phyloP scores from a whole-genome alignment of 1,284 basidiomycete genomes.

The Pholiota adiposa region DNA sequence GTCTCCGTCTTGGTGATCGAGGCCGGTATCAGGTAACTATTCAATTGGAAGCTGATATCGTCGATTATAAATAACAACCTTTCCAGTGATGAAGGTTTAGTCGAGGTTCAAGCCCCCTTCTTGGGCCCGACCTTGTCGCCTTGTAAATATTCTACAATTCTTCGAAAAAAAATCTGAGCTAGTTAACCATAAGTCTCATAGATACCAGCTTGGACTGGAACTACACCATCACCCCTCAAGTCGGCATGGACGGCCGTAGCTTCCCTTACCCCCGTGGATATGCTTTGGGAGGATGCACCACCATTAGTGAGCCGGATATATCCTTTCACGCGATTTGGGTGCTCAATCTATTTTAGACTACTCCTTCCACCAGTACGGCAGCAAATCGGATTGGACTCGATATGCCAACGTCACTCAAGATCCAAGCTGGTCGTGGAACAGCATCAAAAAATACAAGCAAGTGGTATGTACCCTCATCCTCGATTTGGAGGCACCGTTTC shows the following conservation, averaged over 20 bases:
- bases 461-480: background rate
- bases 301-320: background rate
- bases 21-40: background rate
- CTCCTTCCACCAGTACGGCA: constrained; percentile 5
- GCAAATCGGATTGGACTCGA: background rate
- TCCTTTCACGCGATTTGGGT: background rate
- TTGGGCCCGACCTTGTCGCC: constrained; percentile 1
- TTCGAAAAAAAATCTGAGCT: background rate
- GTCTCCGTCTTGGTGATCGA: constrained; percentile 2
- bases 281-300: background rate
- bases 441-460: background rate
- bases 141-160: background rate
- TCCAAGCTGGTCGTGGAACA: background rate
- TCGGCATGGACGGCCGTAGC: background rate
- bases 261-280: constrained; percentile 4
- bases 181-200: background rate
- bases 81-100: background rate
- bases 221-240: background rate
- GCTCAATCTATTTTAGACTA: constrained; percentile 1
- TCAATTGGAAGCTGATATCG: background rate
- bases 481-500: background rate
- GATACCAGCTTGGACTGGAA: background rate
- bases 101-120: background rate
- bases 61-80: background rate
- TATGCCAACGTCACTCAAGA: background rate